Percentiles rank a stretch among this genome's conserved stretches.
Evolutionary conservation across 345 rosid species (phyloP).

Genomic region (Microthlaspi erraticum): DNA sequence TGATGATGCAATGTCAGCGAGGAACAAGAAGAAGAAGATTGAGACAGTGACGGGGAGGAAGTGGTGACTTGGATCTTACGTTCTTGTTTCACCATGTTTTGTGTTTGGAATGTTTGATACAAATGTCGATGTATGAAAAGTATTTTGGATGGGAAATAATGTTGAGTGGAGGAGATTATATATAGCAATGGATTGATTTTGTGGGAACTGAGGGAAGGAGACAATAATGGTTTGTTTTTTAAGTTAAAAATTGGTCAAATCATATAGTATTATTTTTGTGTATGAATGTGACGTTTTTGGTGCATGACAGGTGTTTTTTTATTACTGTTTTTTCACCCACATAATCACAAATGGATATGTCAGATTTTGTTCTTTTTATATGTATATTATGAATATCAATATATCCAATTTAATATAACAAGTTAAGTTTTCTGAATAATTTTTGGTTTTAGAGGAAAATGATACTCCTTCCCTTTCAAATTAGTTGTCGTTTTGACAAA

Average conservation of each 20-base stretch:
- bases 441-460: not conserved
- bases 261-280: constrained; percentile 29
- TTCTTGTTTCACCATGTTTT: constrained; percentile 71
- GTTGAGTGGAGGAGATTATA: constrained; percentile 29
- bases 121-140: constrained; percentile 26
- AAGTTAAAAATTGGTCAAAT: constrained; percentile 36
- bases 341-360: constrained; percentile 41
- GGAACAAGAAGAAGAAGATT: constrained; percentile 38
- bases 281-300: constrained; percentile 42
- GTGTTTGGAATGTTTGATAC: constrained; percentile 1
- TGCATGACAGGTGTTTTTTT: constrained; percentile 45
- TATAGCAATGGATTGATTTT: constrained; percentile 32
- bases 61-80: constrained; percentile 47
- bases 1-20: constrained; percentile 20
- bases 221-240: constrained; percentile 32
- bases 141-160: constrained; percentile 27
- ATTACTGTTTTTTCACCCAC: constrained; percentile 22
- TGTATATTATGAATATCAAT: not conserved
- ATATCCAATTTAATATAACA: not conserved
- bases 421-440: not conserved
- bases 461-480: no score
- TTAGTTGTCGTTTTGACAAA: no score
- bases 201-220: constrained; percentile 8
- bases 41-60: constrained; percentile 38
- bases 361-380: constrained; percentile 42